Percentiles rank a stretch among this genome's conserved stretches.
phyloP scores from a whole-genome alignment of 2,329 filamentous ascomycete species.

The Fusarium humuli region DNA sequence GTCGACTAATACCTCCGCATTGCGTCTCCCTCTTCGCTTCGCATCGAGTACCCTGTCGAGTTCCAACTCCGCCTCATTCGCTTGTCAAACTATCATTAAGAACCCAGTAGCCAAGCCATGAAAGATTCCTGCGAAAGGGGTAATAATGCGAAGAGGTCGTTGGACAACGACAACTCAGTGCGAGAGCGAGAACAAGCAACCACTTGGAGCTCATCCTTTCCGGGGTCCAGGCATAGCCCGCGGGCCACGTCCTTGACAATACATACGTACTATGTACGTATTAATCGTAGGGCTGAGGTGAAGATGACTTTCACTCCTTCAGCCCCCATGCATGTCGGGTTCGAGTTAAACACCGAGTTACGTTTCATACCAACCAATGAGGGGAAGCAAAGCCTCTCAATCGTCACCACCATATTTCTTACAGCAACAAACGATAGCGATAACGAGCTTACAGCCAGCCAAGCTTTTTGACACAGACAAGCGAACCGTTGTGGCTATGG shows the following conservation, averaged over 20 bases:
- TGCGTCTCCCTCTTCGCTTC: conserved; percentile 22
- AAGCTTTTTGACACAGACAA: conserved; percentile 1
- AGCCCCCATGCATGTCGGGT: conserved; percentile 14
- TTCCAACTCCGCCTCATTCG: conserved; percentile 31
- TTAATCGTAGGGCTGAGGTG: conserved; percentile 41
- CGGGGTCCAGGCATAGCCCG: conserved; percentile 7
- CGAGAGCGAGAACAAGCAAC: conserved; percentile 28
- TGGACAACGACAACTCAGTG: neutral
- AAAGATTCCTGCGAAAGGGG: conserved; percentile 2
- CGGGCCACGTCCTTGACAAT: conserved; percentile 17
- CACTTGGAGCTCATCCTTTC: conserved; percentile 18
- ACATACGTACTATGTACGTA: conserved; percentile 6
- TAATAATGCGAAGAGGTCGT: conserved; percentile 8
- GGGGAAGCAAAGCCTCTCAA: neutral
- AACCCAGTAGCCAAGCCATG: neutral
- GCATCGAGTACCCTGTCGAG: conserved; percentile 10
- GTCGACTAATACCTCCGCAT: conserved; percentile 29
- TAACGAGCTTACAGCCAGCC: conserved; percentile 24
- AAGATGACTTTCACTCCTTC: conserved; percentile 25
- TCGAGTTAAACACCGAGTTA: conserved; percentile 24
- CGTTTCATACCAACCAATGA: conserved; percentile 32
- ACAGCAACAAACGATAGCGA: neutral
- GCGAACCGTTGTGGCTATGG: conserved; percentile 1
- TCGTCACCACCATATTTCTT: conserved; percentile 20
- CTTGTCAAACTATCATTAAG: conserved; percentile 20